Percentiles rank a stretch among this genome's conserved stretches.
phyloP scores from a whole-genome alignment of 345 rosid species.

The Eucalyptus melliodora region DNA sequence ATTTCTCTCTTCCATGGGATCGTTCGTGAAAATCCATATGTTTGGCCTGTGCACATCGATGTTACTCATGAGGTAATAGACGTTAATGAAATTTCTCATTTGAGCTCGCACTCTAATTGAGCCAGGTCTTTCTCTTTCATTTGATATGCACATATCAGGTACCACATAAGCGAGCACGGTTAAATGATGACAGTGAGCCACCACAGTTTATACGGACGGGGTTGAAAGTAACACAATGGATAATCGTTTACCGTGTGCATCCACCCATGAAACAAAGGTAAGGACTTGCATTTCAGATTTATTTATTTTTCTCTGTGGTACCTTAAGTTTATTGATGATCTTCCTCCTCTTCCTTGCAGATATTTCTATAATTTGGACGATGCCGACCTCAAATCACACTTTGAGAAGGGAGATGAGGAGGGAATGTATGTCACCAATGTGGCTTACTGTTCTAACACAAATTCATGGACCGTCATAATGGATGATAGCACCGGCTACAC shows the following conservation, averaged over 20 bases:
- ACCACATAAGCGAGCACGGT: not conserved
- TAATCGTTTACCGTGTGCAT: not conserved
- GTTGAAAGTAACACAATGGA: not conserved
- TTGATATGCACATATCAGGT: not conserved
- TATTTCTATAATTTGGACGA: constrained; percentile 78
- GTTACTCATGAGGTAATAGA: not conserved
- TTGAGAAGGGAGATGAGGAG: constrained; percentile 70
- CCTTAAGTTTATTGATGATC: not conserved
- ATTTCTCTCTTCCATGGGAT: not conserved
- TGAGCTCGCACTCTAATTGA: not conserved
- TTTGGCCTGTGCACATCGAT: not conserved
- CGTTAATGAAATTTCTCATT: not conserved
- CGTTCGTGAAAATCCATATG: not conserved
- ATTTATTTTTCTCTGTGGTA: not conserved
- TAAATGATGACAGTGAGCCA: not conserved
- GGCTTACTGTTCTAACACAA: constrained; percentile 31
- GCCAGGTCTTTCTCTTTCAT: not conserved
- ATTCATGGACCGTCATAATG: constrained; percentile 88
- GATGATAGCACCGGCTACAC: constrained; percentile 82
- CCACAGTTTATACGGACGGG: not conserved
- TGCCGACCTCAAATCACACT: constrained; percentile 53
- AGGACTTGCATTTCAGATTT: not conserved
- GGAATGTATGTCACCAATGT: constrained; percentile 71
- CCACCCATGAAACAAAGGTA: constrained; percentile 2
- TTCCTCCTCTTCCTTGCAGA: constrained; percentile 4